Evolutionary conservation across 495 filamentous ascomycete species (phyloP), one percentile per base, ranked within the genome.

Genomic region (Penicillium macrosclerotiorum): DNA sequence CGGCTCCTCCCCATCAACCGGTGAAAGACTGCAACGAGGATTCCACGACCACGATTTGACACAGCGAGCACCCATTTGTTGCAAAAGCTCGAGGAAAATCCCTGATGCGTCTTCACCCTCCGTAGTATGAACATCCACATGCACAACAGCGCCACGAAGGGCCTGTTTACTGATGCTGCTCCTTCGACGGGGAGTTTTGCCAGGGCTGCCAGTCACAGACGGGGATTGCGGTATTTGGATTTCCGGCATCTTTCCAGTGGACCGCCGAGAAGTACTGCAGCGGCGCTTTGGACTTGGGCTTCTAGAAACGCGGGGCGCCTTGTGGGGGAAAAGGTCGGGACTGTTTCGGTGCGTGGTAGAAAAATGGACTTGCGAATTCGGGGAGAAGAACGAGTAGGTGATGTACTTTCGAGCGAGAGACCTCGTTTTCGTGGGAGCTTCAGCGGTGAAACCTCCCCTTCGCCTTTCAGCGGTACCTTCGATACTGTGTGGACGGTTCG

Each of bases 31-130:
- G 5, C 64, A 53, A 3, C 67, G 58, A 7, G 85, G 85, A 49
- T 89, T 93, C 89, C 89, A 95, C 9, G 76, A 76, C 93, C 93
- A 98, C 17, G 74, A 76, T 66, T 85, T 88, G 11, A 94, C 78
- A 52, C 87, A 90, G 22, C 82, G 80, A 13, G 91, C 93, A 8
- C 93, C 93, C 78, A 98, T 89, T 42, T 87, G 82, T 5, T 77
- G 77, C 30, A 96, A 73, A 6, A 95, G 77, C 48, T 93, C 85
- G 12, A 86, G 76, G 60, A 96, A 96, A 37, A 93, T 82, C 12
- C 80, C 78, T 47, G 85, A 90, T 12, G 89, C 89, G 63, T 94
- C 88, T 17, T 86, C 88, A 3, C 89, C 90, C 60, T 95, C 89
- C 25, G 79, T 86, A 3, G 89, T 93, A 56, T 91, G 84, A n/a